phyloP scores from a whole-genome alignment of 1,284 basidiomycete species.

The Cutaneotrichosporon cutaneum region DNA sequence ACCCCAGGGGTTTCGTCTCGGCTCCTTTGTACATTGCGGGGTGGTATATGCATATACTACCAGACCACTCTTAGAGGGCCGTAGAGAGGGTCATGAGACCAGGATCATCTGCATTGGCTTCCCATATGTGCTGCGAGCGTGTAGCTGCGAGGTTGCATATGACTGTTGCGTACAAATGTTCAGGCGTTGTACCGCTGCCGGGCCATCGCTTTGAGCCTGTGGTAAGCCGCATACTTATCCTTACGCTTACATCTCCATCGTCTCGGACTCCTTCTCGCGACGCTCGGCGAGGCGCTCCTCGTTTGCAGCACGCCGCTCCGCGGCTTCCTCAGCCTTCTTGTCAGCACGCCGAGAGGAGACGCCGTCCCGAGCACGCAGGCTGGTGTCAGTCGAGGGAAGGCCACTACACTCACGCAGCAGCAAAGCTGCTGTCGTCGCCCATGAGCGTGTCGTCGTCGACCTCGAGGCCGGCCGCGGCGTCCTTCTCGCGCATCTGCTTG shows the following conservation, averaged over 20 bases:
- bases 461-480: slow-evolving; percentile 44
- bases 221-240: neutral
- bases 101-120: slow-evolving; percentile 5
- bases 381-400: slow-evolving; percentile 15
- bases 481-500: slow-evolving; percentile 46
- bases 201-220: slow-evolving; percentile 46
- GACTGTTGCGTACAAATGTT: neutral
- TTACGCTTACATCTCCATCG: slow-evolving; percentile 50
- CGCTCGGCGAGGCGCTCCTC: slow-evolving; percentile 45
- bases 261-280: slow-evolving; percentile 45
- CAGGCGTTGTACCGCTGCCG: slow-evolving; percentile 39
- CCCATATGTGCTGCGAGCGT: neutral
- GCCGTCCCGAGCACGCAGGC: slow-evolving; percentile 42
- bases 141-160: neutral
- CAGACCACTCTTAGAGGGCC: slow-evolving; percentile 12
- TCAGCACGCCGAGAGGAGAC: slow-evolving; percentile 42
- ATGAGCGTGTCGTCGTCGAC: slow-evolving; percentile 49
- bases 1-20: slow-evolving; percentile 11
- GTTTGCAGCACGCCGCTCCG: slow-evolving; percentile 38
- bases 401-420: slow-evolving; percentile 44
- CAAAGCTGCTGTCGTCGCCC: slow-evolving; percentile 45
- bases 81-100: neutral
- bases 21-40: slow-evolving; percentile 30
- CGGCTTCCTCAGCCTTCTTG: slow-evolving; percentile 31
- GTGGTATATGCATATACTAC: slow-evolving; percentile 30